Conservation (phyloP, 257 asterid genomes). For the Nyctanthes arbortristis region DNA sequence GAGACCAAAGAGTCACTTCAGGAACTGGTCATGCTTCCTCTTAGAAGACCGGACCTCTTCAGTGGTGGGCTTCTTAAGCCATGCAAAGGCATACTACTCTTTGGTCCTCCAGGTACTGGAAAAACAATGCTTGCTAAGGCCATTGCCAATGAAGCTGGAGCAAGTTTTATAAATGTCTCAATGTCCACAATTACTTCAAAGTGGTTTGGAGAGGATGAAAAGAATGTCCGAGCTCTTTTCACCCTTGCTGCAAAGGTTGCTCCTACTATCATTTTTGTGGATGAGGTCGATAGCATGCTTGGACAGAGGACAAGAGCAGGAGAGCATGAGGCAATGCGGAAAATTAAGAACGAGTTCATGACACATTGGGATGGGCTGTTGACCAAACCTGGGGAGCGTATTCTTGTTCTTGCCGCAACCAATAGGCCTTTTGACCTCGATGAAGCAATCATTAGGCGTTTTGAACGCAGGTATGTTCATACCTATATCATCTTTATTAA, state of each 20-base stretch:
- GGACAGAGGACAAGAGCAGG: slow-evolving; percentile 95
- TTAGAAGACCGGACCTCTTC: slow-evolving; percentile 90
- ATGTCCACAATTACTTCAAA: slow-evolving; percentile 92
- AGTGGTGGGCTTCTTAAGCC: slow-evolving; percentile 95
- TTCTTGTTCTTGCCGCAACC: slow-evolving; percentile 98
- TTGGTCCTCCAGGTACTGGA: slow-evolving; percentile 98
- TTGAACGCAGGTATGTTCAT: slow-evolving; percentile 80
- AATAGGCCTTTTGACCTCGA: slow-evolving; percentile 98
- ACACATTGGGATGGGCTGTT: slow-evolving; percentile 95
- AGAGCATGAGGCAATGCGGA: slow-evolving; percentile 99
- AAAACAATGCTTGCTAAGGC: slow-evolving; percentile 99
- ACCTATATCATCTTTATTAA: not conserved
- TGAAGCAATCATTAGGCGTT: slow-evolving; percentile 95
- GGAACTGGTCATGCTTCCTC: slow-evolving; percentile 99
- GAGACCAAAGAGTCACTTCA: slow-evolving; percentile 92
- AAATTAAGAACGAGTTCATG: too few species aligned
- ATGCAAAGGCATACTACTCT: slow-evolving; percentile 92
- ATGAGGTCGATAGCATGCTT: slow-evolving; percentile 98
- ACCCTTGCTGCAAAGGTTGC: slow-evolving; percentile 96
- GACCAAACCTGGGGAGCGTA: slow-evolving; percentile 84
- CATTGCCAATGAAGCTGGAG: too few species aligned
- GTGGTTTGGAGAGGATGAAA: slow-evolving; percentile 98
- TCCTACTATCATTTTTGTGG: slow-evolving; percentile 89
- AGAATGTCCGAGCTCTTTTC: slow-evolving; percentile 93
- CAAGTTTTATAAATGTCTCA: too few species aligned